Conservation (phyloP, 2,329 filamentous ascomycete genomes). For the Alternaria triticina region DNA sequence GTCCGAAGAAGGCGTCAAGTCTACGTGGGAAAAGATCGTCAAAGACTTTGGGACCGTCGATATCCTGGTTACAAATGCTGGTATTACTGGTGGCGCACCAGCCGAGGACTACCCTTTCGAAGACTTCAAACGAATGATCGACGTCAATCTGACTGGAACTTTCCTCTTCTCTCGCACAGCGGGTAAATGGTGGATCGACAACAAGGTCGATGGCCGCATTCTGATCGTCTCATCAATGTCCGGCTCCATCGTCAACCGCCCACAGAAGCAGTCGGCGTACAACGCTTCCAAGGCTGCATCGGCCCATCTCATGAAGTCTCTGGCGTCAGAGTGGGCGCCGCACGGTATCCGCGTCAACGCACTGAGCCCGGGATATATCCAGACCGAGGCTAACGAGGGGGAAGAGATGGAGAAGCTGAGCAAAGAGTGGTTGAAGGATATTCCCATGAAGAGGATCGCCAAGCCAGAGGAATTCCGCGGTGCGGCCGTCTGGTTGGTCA, state of each 20-base stretch:
- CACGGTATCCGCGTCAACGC: conserved; percentile 79
- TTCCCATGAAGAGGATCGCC: conserved; percentile 45
- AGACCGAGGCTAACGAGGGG: conserved; percentile 70
- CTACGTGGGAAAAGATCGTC: conserved; percentile 42
- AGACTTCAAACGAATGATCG: conserved; percentile 79
- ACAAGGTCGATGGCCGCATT: conserved; percentile 73
- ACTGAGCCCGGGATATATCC: conserved; percentile 86
- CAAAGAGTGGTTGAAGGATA: conserved; percentile 44
- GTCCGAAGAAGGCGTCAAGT: conserved; percentile 45
- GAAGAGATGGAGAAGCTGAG: conserved; percentile 16
- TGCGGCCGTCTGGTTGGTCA: conserved; percentile 28
- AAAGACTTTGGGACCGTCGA: conserved; percentile 47
- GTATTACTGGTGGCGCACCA: conserved; percentile 57
- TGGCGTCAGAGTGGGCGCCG: conserved; percentile 83
- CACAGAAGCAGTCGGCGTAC: conserved; percentile 83
- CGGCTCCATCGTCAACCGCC: conserved; percentile 53
- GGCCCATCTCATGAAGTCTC: conserved; percentile 73
- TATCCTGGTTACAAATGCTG: conserved; percentile 50
- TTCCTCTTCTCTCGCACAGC: conserved; percentile 73
- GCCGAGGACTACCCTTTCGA: conserved; percentile 77
- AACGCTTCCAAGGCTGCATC: conserved; percentile 70
- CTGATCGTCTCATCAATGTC: conserved; percentile 75
- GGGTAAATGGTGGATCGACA: conserved; percentile 69
- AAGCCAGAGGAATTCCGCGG: conserved; percentile 50
- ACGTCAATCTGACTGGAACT: conserved; percentile 81